A percentile compares a stretch with the other conserved stretches of the same genome.
phyloP scores from a whole-genome alignment of 2,329 filamentous ascomycete species.

The Coniochaeta sp. region DNA sequence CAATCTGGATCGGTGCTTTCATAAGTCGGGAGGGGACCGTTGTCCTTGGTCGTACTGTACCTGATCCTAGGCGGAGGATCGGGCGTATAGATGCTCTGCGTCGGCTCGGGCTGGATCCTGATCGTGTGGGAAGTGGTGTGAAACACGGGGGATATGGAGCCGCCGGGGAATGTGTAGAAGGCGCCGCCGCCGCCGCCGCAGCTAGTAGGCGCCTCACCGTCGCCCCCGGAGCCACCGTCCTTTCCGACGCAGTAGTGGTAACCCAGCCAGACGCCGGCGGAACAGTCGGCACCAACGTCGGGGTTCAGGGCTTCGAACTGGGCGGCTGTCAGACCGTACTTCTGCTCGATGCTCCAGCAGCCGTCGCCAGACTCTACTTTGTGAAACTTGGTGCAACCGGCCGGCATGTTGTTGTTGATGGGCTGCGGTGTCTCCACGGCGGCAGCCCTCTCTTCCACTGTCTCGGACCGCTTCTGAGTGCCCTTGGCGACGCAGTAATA shows the following conservation, averaged over 20 bases:
- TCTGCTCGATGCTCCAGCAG: neutral
- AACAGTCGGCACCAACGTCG: neutral
- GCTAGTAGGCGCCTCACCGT: too few relatives aligned
- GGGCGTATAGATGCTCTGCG: neutral
- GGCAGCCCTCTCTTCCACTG: too few relatives aligned
- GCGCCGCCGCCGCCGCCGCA: neutral
- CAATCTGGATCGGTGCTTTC: neutral
- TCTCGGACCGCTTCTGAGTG: too few relatives aligned
- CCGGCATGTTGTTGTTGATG: too few relatives aligned
- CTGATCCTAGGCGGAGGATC: neutral
- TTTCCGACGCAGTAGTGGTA: neutral
- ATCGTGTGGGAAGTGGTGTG: neutral
- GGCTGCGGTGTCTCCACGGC: too few relatives aligned
- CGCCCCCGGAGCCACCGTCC: neutral
- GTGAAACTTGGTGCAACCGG: too few relatives aligned
- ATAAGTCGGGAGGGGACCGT: neutral
- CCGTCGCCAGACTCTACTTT: neutral
- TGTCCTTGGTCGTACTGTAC: neutral
- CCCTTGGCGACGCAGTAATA: too few relatives aligned
- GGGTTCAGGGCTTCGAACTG: neutral
- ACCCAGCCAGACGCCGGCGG: neutral
- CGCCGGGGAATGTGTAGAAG: neutral
- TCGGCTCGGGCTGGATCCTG: neutral
- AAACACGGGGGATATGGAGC: neutral
- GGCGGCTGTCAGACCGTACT: neutral